Percentiles rank a stretch among this genome's conserved stretches.
phyloP scores from a whole-genome alignment of 352 stramenopile species.

The Thraustochytrium sp. region DNA sequence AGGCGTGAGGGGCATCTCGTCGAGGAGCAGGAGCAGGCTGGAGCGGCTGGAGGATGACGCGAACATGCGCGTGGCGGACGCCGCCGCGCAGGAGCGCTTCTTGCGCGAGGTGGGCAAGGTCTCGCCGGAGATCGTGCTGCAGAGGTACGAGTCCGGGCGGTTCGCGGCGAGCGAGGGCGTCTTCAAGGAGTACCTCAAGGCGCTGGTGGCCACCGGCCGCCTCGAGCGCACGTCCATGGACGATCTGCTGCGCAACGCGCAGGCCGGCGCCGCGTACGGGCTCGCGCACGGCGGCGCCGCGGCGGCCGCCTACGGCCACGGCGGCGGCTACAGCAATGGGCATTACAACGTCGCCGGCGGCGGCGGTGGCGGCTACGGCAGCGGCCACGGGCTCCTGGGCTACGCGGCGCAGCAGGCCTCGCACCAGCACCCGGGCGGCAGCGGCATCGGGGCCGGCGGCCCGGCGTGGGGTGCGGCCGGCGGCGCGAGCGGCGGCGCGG shows the following conservation, averaged over 20 bases:
- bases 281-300: not conserved
- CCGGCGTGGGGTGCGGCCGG: not conserved
- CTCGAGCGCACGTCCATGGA: not conserved
- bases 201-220: not conserved
- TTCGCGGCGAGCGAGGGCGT: conserved; percentile 46
- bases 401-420: not conserved
- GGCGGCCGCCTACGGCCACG: not conserved
- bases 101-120: conserved; percentile 23
- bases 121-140: conserved; percentile 48
- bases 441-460: not conserved
- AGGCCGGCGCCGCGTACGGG: not conserved
- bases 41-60: conserved; percentile 41
- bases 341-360: not conserved
- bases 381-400: not conserved
- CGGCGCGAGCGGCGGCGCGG: not conserved
- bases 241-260: not conserved
- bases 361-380: not conserved
- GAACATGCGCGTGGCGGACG: conserved; percentile 39
- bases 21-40: conserved; percentile 1
- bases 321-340: not conserved
- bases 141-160: conserved; percentile 61
- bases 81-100: conserved; percentile 37
- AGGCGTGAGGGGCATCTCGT: not conserved
- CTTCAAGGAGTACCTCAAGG: conserved; percentile 41
- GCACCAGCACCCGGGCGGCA: not conserved